Conservation (phyloP, 148 eudicot species). For the Rhododendron griersonianum region DNA sequence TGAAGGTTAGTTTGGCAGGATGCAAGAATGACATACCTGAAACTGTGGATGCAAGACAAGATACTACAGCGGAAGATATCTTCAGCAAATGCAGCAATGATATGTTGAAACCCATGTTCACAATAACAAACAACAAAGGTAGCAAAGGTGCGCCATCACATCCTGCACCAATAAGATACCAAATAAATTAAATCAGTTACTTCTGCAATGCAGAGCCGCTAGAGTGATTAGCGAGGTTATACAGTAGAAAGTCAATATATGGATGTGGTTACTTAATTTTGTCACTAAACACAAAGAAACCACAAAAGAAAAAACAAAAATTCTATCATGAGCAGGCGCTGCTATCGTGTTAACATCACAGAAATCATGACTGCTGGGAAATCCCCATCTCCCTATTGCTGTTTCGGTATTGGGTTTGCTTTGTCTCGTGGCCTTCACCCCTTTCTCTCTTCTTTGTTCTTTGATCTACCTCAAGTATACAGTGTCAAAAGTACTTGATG, state of each 20-base stretch:
- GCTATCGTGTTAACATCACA: neutral
- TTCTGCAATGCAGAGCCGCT: too few species aligned
- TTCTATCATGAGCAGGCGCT: neutral
- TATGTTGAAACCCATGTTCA: conserved; percentile 90
- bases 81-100: conserved; percentile 84
- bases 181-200: conserved; percentile 1
- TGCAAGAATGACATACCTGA: conserved; percentile 49
- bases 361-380: neutral
- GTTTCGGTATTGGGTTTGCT: neutral
- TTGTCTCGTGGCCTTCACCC: neutral
- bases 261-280: neutral
- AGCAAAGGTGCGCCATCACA: conserved; percentile 90
- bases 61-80: conserved; percentile 90
- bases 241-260: neutral
- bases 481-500: neutral
- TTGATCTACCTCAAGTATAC: neutral
- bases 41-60: conserved; percentile 87
- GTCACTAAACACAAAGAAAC: neutral
- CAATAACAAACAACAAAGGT: conserved; percentile 77
- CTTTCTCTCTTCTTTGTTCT: neutral
- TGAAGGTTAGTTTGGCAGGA: neutral
- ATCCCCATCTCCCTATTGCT: neutral
- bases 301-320: neutral
- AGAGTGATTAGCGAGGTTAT: neutral
- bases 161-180: conserved; percentile 42